phyloP scores from a whole-genome alignment of 768 basidiomycete genomes.

The Podaxis carcinomalis region DNA sequence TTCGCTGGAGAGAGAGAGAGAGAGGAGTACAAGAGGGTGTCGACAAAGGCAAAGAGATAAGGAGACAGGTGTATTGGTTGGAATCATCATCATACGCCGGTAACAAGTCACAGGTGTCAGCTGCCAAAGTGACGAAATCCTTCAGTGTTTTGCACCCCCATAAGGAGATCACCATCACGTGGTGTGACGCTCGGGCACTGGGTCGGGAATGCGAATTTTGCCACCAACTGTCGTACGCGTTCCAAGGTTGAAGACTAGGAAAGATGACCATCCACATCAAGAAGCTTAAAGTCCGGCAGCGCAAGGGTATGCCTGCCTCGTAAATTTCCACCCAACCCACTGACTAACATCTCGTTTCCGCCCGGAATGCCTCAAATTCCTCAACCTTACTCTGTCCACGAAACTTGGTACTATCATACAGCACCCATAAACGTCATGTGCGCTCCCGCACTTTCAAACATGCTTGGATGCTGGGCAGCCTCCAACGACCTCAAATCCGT shows the following conservation, averaged over 20 bases:
- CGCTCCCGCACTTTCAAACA: slow-evolving; percentile 62
- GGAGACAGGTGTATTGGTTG: slow-evolving; percentile 1
- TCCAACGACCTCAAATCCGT: slow-evolving; percentile 55
- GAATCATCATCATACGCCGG: slow-evolving; percentile 7
- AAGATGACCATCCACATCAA: slow-evolving; percentile 66
- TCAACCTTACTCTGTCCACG: background rate
- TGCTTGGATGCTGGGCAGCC: slow-evolving; percentile 89
- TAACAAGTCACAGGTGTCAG: slow-evolving; percentile 6
- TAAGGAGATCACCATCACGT: background rate
- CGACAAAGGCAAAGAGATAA: background rate
- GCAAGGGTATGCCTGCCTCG: slow-evolving; percentile 50
- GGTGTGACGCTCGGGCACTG: background rate
- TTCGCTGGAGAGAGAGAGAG: background rate
- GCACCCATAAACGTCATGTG: slow-evolving; percentile 52
- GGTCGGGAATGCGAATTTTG: background rate
- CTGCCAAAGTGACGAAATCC: background rate
- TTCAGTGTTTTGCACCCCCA: background rate
- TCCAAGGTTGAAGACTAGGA: background rate
- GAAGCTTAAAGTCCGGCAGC: slow-evolving; percentile 75
- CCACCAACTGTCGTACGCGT: background rate
- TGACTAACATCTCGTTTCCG: background rate
- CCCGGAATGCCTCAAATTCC: background rate
- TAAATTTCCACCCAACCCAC: background rate
- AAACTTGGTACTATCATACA: slow-evolving; percentile 16
- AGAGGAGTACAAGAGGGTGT: background rate